phyloP scores from a whole-genome alignment of 2,329 filamentous ascomycete species.

The Fusarium euwallaceae region DNA sequence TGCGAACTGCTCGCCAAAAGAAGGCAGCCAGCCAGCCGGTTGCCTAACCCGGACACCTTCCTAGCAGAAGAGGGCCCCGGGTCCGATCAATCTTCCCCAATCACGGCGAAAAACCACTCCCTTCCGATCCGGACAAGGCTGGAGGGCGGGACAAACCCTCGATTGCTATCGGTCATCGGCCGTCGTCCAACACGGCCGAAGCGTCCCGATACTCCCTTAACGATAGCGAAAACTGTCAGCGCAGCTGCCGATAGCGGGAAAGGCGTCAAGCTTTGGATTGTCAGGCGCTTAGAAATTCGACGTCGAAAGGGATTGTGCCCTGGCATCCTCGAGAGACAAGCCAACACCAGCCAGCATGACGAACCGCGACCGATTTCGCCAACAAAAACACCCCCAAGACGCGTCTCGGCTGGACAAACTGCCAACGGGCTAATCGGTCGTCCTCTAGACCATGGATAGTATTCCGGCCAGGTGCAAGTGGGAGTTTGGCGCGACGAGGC shows the following conservation, averaged over 20 bases:
- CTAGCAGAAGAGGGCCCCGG: neutral
- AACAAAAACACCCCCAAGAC: neutral
- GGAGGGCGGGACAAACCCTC: neutral
- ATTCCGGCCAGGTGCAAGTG: neutral
- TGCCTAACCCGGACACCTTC: neutral
- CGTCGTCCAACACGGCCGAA: neutral
- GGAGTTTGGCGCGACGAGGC: neutral
- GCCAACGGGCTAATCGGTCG: neutral
- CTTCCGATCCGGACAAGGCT: neutral
- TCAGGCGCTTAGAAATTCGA: neutral
- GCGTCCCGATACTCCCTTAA: neutral
- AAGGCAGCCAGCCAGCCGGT: neutral
- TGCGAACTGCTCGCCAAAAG: neutral
- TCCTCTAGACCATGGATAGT: neutral
- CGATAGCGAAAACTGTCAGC: too few species aligned
- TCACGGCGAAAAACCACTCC: neutral
- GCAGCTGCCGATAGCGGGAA: neutral
- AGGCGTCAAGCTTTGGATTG: neutral
- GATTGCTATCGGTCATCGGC: neutral
- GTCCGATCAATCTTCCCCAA: neutral
- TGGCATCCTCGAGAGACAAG: neutral
- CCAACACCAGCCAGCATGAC: neutral
- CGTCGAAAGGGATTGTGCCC: neutral
- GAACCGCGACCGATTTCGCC: neutral
- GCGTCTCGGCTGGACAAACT: neutral